phyloP scores from a whole-genome alignment of 257 asterid species.

The Petrea volubilis region DNA sequence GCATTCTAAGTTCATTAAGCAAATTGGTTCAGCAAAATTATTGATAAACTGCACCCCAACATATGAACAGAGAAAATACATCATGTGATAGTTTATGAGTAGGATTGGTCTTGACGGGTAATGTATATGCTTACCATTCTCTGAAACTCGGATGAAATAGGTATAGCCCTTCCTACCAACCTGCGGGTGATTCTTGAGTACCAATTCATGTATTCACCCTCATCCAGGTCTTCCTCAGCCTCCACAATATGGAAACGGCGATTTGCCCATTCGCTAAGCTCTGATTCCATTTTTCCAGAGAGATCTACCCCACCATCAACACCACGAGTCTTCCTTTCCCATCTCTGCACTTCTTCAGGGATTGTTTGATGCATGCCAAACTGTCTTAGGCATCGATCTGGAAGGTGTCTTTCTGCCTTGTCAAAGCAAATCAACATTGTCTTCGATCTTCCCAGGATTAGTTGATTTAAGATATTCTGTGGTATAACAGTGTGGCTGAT shows the following conservation, averaged over 20 bases:
- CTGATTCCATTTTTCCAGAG: slow-evolving; percentile 80
- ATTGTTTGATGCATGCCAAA: slow-evolving; percentile 85
- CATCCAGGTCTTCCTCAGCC: slow-evolving; percentile 84
- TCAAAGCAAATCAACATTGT: slow-evolving; percentile 95
- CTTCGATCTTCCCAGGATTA: slow-evolving; percentile 89
- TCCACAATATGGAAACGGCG: slow-evolving; percentile 77
- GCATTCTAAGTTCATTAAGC: slow-evolving; percentile 50
- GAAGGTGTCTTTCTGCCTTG: slow-evolving; percentile 96
- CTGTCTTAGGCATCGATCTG: slow-evolving; percentile 93
- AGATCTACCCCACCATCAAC: slow-evolving; percentile 95
- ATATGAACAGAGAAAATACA: not conserved
- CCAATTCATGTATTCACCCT: slow-evolving; percentile 88
- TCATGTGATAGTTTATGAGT: not conserved
- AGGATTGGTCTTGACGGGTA: too few species aligned
- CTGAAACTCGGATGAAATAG: slow-evolving; percentile 89
- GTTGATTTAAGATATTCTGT: slow-evolving; percentile 64
- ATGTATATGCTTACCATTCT: slow-evolving; percentile 74
- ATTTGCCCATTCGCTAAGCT: slow-evolving; percentile 81
- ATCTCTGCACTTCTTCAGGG: slow-evolving; percentile 75
- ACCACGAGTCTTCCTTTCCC: slow-evolving; percentile 99
- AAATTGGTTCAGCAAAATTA: slow-evolving; percentile 10
- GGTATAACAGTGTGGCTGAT: slow-evolving; percentile 85
- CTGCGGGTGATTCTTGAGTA: slow-evolving; percentile 68
- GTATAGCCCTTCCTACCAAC: slow-evolving; percentile 83
- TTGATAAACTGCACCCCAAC: not conserved